phyloP scores from a whole-genome alignment of 1,284 basidiomycete genomes.

The Puccinia hordei region DNA sequence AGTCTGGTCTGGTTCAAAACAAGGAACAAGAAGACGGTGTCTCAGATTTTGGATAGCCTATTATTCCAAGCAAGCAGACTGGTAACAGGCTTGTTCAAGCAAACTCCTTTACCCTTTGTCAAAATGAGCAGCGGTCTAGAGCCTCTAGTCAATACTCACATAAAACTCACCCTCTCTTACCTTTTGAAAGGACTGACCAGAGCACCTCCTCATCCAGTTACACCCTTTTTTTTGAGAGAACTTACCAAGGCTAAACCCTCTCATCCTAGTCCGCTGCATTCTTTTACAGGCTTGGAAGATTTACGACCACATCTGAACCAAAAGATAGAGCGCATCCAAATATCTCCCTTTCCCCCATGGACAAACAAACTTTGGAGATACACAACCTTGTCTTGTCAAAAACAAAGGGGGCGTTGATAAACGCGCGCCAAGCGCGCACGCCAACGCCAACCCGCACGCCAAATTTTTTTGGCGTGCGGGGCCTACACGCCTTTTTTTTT shows the following conservation, averaged over 20 bases:
- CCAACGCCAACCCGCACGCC: too few species aligned
- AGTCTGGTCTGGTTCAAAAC: constrained; percentile 28
- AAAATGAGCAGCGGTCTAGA: background rate
- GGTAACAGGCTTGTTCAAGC: background rate
- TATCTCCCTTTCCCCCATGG: background rate
- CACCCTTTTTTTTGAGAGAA: background rate
- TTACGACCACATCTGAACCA: background rate
- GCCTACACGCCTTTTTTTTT: too few species aligned
- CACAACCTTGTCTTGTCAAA: background rate
- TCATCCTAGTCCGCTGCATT: background rate
- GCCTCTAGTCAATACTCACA: background rate
- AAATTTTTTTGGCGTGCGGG: too few species aligned
- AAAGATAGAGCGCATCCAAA: background rate
- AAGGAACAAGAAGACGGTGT: background rate
- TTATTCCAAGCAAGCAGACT: too few species aligned
- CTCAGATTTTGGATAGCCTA: background rate
- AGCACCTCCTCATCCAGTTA: background rate
- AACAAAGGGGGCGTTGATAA: too few species aligned
- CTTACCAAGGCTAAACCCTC: background rate
- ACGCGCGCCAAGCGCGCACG: too few species aligned
- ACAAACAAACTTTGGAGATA: background rate
- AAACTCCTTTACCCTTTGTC: constrained; percentile 2
- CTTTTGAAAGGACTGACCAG: background rate
- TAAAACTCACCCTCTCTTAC: background rate
- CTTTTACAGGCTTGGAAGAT: background rate